Conservation (phyloP, 2,329 filamentous ascomycete genomes). For the Sporothrix sp. region DNA sequence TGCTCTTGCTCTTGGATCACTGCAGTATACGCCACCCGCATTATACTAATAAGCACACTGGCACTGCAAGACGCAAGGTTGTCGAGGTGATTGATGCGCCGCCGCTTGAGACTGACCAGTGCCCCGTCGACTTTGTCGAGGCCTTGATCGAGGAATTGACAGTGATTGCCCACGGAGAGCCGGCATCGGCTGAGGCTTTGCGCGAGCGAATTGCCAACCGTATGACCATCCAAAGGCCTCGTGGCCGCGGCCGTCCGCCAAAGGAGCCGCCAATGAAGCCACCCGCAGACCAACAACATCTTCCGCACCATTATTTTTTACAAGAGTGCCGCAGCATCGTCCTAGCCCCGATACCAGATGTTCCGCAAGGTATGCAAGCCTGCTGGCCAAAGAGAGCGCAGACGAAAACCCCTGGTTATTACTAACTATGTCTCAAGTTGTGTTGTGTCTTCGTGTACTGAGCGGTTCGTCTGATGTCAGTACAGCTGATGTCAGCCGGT, state of each 20-base stretch:
- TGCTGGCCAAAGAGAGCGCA: no score
- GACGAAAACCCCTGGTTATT: not conserved
- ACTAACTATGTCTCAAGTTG: conserved; percentile 4
- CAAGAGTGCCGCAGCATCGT: conserved; percentile 15
- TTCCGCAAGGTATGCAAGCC: conserved; percentile 13
- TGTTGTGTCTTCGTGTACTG: conserved; percentile 17
- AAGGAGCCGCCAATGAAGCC: conserved; percentile 10
- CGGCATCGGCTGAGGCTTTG: conserved; percentile 8
- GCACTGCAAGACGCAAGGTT: conserved; percentile 8
- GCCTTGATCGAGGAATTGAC: conserved; percentile 16
- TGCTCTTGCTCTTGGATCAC: conserved; percentile 17
- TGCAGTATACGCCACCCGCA: not conserved
- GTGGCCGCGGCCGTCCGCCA: conserved; percentile 14
- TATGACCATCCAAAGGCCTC: conserved; percentile 11
- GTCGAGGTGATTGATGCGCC: conserved; percentile 16
- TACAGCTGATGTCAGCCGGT: conserved; percentile 12
- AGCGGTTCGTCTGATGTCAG: conserved; percentile 9
- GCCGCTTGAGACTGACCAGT: not conserved
- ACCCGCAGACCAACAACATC: conserved; percentile 5
- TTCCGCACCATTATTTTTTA: conserved; percentile 16
- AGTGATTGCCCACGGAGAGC: not conserved
- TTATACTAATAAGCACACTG: not conserved
- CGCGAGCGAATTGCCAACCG: conserved; percentile 8
- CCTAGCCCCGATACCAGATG: conserved; percentile 11
- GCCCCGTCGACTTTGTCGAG: conserved; percentile 8